These are phyloP conservation scores for Actinomucor elegans DNA, from an alignment of 371 early-diverging fungal species.

Conservation along the genomic window DNA sequence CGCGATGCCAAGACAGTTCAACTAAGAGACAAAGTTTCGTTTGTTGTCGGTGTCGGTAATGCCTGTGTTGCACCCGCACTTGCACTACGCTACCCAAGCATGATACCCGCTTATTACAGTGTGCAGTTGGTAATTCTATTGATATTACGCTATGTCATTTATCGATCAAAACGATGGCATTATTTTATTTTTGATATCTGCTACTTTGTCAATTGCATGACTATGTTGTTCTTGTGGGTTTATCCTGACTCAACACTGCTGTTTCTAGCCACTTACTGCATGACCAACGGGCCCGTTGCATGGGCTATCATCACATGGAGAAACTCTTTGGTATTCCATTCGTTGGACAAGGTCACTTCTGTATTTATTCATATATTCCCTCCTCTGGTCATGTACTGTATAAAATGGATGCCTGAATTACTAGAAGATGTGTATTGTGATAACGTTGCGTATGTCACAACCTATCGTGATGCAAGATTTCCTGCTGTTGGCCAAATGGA, in stretches of 20 bases:
- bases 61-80: constrained; percentile 66
- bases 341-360: constrained; percentile 74
- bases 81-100: constrained; percentile 53
- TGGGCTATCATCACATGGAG: constrained; percentile 78
- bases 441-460: constrained; percentile 16
- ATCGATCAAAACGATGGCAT: constrained; percentile 64
- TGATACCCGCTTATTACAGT: constrained; percentile 62
- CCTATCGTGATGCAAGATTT: constrained; percentile 38
- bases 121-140: constrained; percentile 50
- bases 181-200: constrained; percentile 74
- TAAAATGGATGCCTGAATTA: constrained; percentile 63
- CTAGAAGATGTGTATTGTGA: constrained; percentile 23
- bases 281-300: constrained; percentile 68
- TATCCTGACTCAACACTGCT: constrained; percentile 50
- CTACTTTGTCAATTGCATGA: constrained; percentile 66
- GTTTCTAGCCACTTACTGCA: constrained; percentile 55
- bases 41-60: constrained; percentile 72
- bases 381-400: constrained; percentile 57
- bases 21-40: constrained; percentile 67
- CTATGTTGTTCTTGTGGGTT: constrained; percentile 52
- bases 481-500: constrained; percentile 40
- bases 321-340: constrained; percentile 66
- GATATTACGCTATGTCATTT: constrained; percentile 56
- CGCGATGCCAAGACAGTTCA: constrained; percentile 55
- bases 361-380: constrained; percentile 74